Percentiles rank a stretch among this genome's conserved stretches.
phyloP scores from a whole-genome alignment of 1,284 basidiomycete genomes.

The Leccinum angustisporum region DNA sequence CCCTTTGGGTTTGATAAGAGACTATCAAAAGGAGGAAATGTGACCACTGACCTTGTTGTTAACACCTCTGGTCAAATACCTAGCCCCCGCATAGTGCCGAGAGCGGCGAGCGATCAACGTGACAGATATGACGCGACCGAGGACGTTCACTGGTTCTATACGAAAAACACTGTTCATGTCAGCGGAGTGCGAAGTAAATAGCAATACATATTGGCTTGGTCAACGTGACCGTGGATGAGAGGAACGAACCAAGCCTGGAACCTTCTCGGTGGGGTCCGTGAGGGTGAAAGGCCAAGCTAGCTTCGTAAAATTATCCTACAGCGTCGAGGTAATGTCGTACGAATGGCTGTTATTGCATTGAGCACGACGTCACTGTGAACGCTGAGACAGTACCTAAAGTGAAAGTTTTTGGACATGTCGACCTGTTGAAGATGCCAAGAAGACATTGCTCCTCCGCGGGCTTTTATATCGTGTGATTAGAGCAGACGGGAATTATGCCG shows the following conservation, averaged over 20 bases:
- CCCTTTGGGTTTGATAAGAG: slow-evolving; percentile 54
- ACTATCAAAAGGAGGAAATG: background rate
- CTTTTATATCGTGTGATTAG: slow-evolving; percentile 77
- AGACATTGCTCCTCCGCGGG: slow-evolving; percentile 82
- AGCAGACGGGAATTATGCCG: slow-evolving; percentile 75
- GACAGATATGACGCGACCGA: slow-evolving; percentile 89
- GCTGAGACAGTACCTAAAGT: slow-evolving; percentile 77
- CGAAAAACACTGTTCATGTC: background rate
- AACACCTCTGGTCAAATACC: slow-evolving; percentile 93
- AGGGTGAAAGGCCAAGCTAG: slow-evolving; percentile 63
- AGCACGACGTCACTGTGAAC: background rate
- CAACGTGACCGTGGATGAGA: slow-evolving; percentile 93
- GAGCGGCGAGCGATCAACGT: slow-evolving; percentile 94
- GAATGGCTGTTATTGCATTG: slow-evolving; percentile 66
- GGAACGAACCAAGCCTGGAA: slow-evolving; percentile 81
- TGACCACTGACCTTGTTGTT: slow-evolving; percentile 71
- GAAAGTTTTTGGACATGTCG: slow-evolving; percentile 98
- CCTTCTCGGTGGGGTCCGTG: slow-evolving; percentile 25
- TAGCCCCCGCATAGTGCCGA: slow-evolving; percentile 93
- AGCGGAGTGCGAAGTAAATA: background rate
- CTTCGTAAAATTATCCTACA: slow-evolving; percentile 90
- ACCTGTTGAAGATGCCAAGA: slow-evolving; percentile 96
- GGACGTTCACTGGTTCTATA: slow-evolving; percentile 85
- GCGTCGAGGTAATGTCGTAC: slow-evolving; percentile 93
- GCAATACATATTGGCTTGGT: slow-evolving; percentile 86